A percentile compares a stretch with the other conserved stretches of the same genome.
Conservation (phyloP, 2,329 filamentous ascomycete genomes). For the Aspergillus calidoustus region DNA sequence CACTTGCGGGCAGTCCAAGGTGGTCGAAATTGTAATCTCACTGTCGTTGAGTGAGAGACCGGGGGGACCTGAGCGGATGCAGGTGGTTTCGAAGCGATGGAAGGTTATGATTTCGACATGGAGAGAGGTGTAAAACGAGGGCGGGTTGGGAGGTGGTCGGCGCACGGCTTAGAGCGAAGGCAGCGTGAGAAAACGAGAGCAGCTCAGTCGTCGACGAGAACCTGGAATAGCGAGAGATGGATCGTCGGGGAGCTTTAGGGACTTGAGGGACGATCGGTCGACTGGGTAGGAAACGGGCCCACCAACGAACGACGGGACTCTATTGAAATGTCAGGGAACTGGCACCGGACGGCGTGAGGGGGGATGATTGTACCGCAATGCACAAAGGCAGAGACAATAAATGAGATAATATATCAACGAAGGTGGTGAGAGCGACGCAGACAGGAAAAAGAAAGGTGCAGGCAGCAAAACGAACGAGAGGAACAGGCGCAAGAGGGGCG, state of each 20-base stretch:
- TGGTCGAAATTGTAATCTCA: not conserved
- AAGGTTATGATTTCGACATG: conserved; percentile 19
- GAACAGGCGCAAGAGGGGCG: conserved; percentile 2
- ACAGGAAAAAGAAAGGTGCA: conserved; percentile 4
- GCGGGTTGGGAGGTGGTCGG: not conserved
- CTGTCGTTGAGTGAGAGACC: conserved; percentile 9
- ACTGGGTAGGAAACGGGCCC: conserved; percentile 14
- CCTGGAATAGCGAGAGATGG: conserved; percentile 14
- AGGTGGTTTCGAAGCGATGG: conserved; percentile 12
- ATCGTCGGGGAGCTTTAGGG: conserved; percentile 12
- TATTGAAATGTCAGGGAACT: conserved; percentile 11
- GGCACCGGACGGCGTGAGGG: not conserved
- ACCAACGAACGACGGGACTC: conserved; percentile 17
- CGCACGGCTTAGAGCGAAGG: conserved; percentile 11
- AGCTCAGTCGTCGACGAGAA: conserved; percentile 7
- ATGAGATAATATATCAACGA: conserved; percentile 4
- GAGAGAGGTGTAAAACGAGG: conserved; percentile 9
- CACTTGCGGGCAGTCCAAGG: not conserved
- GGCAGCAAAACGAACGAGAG: not conserved
- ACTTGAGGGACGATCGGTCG: conserved; percentile 11
- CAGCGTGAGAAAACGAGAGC: conserved; percentile 15
- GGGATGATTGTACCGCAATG: conserved; percentile 6
- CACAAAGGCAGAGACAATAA: conserved; percentile 3
- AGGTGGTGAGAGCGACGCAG: not conserved
- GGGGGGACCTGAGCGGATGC: conserved; percentile 8